A percentile compares a stretch with the other conserved stretches of the same genome.
These are phyloP conservation scores for Exophiala sideris DNA, from an alignment of 2,329 filamentous ascomycete genomes.

Conservation along the genomic window DNA sequence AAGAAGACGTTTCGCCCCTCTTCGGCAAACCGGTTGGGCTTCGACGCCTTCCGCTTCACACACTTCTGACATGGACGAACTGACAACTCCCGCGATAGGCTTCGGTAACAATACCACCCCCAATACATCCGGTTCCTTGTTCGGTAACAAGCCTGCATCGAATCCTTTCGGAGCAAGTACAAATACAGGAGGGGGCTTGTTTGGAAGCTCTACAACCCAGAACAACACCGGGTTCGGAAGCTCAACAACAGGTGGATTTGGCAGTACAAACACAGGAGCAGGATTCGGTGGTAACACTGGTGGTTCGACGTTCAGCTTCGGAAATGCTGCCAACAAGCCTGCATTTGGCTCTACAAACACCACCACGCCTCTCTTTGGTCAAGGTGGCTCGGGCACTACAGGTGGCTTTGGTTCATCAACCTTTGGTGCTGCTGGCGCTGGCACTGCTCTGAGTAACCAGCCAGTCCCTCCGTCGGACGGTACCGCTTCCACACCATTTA, in stretches of 20 bases:
- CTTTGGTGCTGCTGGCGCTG: slow-evolving; percentile 36
- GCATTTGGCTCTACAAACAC: slow-evolving; percentile 44
- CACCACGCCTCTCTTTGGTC: slow-evolving; percentile 26
- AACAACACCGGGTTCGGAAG: slow-evolving; percentile 21
- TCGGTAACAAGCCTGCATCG: slow-evolving; percentile 25
- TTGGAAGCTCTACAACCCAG: slow-evolving; percentile 21
- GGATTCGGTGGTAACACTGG: slow-evolving; percentile 30
- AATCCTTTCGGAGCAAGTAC: slow-evolving; percentile 26
- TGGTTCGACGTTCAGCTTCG: slow-evolving; percentile 41
- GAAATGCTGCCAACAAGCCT: slow-evolving; percentile 39
- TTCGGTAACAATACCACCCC: slow-evolving; percentile 20
- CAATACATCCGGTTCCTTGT: slow-evolving; percentile 18
- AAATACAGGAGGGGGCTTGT: slow-evolving; percentile 25
- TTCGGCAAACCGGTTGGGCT: not conserved
- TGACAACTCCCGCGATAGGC: slow-evolving; percentile 12
- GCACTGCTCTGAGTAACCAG: slow-evolving; percentile 41
- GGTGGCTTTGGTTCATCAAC: slow-evolving; percentile 38
- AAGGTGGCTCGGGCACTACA: slow-evolving; percentile 27
- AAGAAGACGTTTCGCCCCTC: too few species aligned
- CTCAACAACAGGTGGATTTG: slow-evolving; percentile 23
- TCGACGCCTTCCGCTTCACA: not conserved
- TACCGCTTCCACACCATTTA: slow-evolving; percentile 46
- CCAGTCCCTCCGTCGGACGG: slow-evolving; percentile 42
- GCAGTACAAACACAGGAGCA: slow-evolving; percentile 21
- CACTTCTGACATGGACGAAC: slow-evolving; percentile 1